A percentile compares a stretch with the other conserved stretches of the same genome.
phyloP scores from a whole-genome alignment of 2,329 filamentous ascomycete species.

The Colletotrichum graminicola region DNA sequence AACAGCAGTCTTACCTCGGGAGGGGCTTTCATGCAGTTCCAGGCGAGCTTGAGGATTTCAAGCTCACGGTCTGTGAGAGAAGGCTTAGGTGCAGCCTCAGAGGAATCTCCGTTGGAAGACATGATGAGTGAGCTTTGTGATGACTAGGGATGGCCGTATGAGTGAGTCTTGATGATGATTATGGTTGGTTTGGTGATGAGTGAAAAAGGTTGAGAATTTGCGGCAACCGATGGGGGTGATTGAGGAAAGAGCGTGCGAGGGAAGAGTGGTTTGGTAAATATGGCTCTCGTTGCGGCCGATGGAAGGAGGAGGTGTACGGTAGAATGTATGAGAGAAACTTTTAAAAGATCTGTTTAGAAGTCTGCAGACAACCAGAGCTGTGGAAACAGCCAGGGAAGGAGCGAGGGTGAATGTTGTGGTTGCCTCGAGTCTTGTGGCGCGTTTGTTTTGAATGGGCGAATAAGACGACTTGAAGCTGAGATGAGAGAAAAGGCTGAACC shows the following conservation, averaged over 20 bases:
- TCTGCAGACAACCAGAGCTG: background rate
- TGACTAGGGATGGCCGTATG: background rate
- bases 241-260: background rate
- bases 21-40: slow-evolving; percentile 46
- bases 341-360: background rate
- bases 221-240: background rate
- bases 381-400: background rate
- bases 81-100: slow-evolving; percentile 20
- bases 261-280: background rate
- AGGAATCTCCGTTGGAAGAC: background rate
- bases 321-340: background rate
- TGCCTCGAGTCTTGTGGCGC: background rate
- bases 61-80: slow-evolving; percentile 45
- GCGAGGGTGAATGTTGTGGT: background rate
- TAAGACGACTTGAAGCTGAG: background rate
- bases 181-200: slow-evolving; percentile 3
- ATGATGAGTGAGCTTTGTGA: slow-evolving; percentile 1
- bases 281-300: background rate
- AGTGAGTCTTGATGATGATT: background rate
- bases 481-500: background rate
- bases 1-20: slow-evolving; percentile 44
- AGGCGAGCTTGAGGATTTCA: slow-evolving; percentile 45
- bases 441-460: background rate
- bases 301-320: background rate
- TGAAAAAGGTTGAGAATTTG: background rate